Base-by-base conservation (phyloP, 2,329 filamentous ascomycete genomes). In the Talaromyces sp. region DNA sequence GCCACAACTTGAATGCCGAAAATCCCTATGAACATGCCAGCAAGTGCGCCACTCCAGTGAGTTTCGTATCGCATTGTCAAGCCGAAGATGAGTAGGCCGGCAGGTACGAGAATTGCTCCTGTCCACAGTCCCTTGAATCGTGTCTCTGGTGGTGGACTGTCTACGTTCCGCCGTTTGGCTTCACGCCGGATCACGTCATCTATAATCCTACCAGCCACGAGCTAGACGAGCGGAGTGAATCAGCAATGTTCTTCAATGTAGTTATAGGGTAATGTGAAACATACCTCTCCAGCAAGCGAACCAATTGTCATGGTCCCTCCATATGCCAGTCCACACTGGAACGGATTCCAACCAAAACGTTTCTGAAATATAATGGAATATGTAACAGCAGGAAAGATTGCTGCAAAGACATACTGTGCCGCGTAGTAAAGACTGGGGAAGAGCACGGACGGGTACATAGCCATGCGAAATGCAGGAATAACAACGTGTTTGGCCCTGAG, bases 331-430 rank as follows among this genome's bases (percentile, higher is more conserved):
- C 73, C 74, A 49, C 74, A 73, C 22, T 70, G 69, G 6, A 75
- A 69, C 11, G 74, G 72, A 49, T 72, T 69, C 72, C 72, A 76
- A 49, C 69, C 68, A 66, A 74, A 76, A n/a, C 67, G 65, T 51
- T 70, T 64, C 8, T 69, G 61, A 66, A 76, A 76, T 27, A 75
- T 74, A 38, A 70, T 69, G 8, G 74, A 72, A 19, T 73, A 73
- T 2, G 74, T 76, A 2, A 76, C 74, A 15, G 75, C 75, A 10
- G 73, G 72, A 10, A 76, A 68, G 40, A 76, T 74, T 31, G 70
- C 71, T 8, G 72, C 71, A 62, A 75, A 76, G 25, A 72, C 74
- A 63, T 74, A 77, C n/a, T 43, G 40, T 19, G 40, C 40, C 17
- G 40, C 40, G 10, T 43, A 43, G 17, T 43, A 43, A 19, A 43